Conservation (phyloP, 2,329 filamentous ascomycete genomes). For the Sclerotinia glacialis region DNA sequence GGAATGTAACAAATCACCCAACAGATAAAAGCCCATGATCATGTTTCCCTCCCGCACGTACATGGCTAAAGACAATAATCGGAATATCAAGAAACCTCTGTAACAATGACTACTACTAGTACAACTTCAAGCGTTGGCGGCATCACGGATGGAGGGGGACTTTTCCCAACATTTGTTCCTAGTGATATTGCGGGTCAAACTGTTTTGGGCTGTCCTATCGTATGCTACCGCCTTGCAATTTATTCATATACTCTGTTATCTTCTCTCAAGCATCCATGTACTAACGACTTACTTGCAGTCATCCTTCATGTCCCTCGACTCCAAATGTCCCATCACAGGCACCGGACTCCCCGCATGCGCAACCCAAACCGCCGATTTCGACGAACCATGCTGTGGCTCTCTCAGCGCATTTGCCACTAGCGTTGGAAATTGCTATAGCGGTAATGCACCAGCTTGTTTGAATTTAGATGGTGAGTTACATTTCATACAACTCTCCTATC, state of each 20-base stretch:
- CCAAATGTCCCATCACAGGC: constrained; percentile 15
- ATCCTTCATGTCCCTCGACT: constrained; percentile 18
- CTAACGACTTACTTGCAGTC: background rate
- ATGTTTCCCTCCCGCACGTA: background rate
- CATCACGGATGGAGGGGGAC: constrained; percentile 5
- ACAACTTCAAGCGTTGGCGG: background rate
- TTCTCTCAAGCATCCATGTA: background rate
- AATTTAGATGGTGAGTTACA: background rate
- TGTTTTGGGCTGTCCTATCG: constrained; percentile 16
- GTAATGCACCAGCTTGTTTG: constrained; percentile 15
- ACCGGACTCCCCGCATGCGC: constrained; percentile 11
- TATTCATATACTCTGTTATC: no score
- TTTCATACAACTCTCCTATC: no score
- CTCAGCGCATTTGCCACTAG: constrained; percentile 7
- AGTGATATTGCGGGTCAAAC: constrained; percentile 13
- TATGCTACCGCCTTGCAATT: background rate
- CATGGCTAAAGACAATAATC: no score
- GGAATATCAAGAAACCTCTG: background rate
- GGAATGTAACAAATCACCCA: background rate
- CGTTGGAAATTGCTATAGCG: constrained; percentile 5
- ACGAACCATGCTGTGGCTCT: constrained; percentile 1
- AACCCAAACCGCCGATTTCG: constrained; percentile 3
- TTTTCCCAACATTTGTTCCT: constrained; percentile 9
- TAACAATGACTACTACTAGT: background rate
- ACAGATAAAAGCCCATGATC: background rate